phyloP scores from a whole-genome alignment of 1,284 basidiomycete genomes.

The Ceratobasidium sp. region DNA sequence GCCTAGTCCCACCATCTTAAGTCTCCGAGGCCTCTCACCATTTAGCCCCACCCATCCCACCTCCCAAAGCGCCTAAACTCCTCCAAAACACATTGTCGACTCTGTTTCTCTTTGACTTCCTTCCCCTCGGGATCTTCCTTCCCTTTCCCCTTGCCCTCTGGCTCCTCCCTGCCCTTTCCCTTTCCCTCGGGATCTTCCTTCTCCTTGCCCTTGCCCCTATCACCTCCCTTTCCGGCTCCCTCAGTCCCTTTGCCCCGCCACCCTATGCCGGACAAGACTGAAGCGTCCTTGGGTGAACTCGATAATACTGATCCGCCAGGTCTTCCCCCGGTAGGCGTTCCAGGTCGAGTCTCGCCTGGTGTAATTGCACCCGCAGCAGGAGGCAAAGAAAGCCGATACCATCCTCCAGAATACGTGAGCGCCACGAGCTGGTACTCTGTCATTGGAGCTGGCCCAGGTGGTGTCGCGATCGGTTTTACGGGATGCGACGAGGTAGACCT shows the following conservation, averaged over 20 bases:
- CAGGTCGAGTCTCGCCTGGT: slow-evolving; percentile 42
- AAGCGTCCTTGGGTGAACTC: slow-evolving; percentile 29
- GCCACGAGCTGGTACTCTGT: slow-evolving; percentile 83
- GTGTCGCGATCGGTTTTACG: slow-evolving; percentile 23
- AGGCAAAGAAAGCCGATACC: slow-evolving; percentile 87
- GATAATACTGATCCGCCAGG: slow-evolving; percentile 17
- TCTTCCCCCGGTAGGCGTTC: slow-evolving; percentile 19
- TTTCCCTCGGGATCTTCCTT: slow-evolving; percentile 55
- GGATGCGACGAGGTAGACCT: slow-evolving; percentile 30
- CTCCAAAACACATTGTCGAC: slow-evolving; percentile 69
- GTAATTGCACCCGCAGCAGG: slow-evolving; percentile 39
- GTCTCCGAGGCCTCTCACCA: not conserved
- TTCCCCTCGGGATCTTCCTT: slow-evolving; percentile 54
- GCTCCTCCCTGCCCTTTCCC: slow-evolving; percentile 58
- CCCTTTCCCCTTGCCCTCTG: slow-evolving; percentile 61
- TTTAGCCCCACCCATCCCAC: slow-evolving; percentile 79
- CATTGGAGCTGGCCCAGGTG: slow-evolving; percentile 28
- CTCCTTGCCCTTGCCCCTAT: slow-evolving; percentile 60
- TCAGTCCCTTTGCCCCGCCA: slow-evolving; percentile 18
- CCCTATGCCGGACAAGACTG: slow-evolving; percentile 5
- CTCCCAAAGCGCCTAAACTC: slow-evolving; percentile 83
- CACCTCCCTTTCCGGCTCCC: slow-evolving; percentile 1
- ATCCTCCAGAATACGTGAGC: slow-evolving; percentile 89
- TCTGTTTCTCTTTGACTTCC: slow-evolving; percentile 47
- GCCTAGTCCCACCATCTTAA: not conserved